Base-by-base conservation (phyloP, 148 eudicot genomes). In the Diospyros kaki region DNA sequence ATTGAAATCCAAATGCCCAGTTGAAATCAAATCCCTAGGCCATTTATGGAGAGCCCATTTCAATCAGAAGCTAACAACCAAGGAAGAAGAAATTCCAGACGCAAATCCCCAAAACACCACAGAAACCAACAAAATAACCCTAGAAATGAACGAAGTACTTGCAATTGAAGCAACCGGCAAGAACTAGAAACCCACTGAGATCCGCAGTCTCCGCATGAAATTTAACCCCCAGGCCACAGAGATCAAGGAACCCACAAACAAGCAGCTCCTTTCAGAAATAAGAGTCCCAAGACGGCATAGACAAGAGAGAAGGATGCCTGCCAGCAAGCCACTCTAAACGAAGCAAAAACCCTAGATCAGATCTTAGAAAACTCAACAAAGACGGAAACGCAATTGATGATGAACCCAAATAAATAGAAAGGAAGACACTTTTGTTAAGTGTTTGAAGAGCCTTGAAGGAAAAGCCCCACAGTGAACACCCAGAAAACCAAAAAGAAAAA, bases 331-430 rank as follows among this genome's bases (percentile, higher is more conserved):
- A 78, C 86, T 82, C 86, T 11, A 38, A 52, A 3, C 68, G 79
- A 86, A 88, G 91, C 79, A 72, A 83, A 77, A 78, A 51, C 75
- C 81, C 81, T 56, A 77, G 73, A 79, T 64, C 48, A 60, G 12
- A 60, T 66, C 64, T 48, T 54, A 11, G 46, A 13, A 58, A 9
- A 56, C 51, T 62, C 70, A 73, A 68, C 28, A 41, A 9, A n/a
- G 28, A 2, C 18, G 5, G 4, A 1, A 48, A 1, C 52, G 52
- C 6, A 17, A 38, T 3, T 9, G 28, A 10, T 41, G 28, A 44
- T 46, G 59, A 58, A 17, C 69, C 12, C 9, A 50, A 69, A 58
- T 48, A 40, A 75, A 28, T 28, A 45, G 66, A 69, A 60, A 71
- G 39, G 65, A n/a, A 2, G 60, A 69, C 39, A 56, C 46, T 76